Evolutionary conservation across 805 yeast species (phyloP), one percentile per base, ranked within the genome.

Genomic region (Spathaspora gorwiae): DNA sequence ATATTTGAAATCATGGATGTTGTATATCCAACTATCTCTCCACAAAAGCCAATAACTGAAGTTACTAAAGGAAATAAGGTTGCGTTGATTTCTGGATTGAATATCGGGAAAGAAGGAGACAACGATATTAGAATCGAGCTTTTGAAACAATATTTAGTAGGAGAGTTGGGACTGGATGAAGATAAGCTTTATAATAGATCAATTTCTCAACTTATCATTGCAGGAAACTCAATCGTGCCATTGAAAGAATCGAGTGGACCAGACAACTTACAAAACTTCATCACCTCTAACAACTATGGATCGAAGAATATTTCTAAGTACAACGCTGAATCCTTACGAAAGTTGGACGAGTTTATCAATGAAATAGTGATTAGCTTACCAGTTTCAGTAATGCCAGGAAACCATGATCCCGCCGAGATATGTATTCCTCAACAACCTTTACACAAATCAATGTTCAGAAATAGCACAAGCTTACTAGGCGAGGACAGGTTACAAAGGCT

Each of bases 341-440:
- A 69, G n/a, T 63, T 92, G 24, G 92, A 87, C 53, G 54, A 59
- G 8, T 80, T 83, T 54, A 52, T 92, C 5, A 59, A 71, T 1
- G 83, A 83, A 11, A 48, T 87, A 1, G 65, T 83, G 2, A 62
- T 72, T 7, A 70, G 84, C 1, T 64, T 89, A 13, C 85, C 95
- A 0, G 81, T 90, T 6, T 78, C 84, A 37, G 55, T 94, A 2
- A 74, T 94, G 81, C 96, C 99, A 0, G 98, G 99, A 5, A 76
- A 69, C 7, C 65, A 73, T 4, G 99, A 94, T 61, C 96, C 97
- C 0, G 81, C 88, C n/a, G 95, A 87, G 49, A 66, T 76, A 13
- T 78, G 90, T 41, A 64, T 89, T 46, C 99, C 99, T 0, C 97
- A 94, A 62, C 96, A 86, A 61, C 86, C 95, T 2, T 59, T 94